These are phyloP conservation scores for Beverwykella pulmonaria DNA, from an alignment of 495 filamentous ascomycete genomes.

Conservation along the genomic window DNA sequence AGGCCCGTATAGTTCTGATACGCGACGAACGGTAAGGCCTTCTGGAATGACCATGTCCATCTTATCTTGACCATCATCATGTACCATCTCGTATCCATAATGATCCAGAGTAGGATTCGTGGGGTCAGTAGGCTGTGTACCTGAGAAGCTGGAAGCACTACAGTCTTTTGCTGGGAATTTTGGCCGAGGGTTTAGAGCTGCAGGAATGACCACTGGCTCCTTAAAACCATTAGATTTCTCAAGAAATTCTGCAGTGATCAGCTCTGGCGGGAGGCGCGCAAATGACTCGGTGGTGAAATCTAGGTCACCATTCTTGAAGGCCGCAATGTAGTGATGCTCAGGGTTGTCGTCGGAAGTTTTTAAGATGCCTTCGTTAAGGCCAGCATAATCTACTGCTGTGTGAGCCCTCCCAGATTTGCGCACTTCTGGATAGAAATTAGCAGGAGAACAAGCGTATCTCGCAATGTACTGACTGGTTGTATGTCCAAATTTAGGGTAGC, in stretches of 20 bases:
- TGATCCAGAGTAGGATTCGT: constrained; percentile 22
- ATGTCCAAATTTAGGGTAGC: constrained; percentile 62
- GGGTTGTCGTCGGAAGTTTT: constrained; percentile 68
- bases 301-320: constrained; percentile 69
- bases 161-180: not conserved
- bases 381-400: constrained; percentile 74
- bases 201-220: constrained; percentile 72
- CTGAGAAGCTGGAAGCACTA: not conserved
- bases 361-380: constrained; percentile 71
- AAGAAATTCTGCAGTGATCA: constrained; percentile 68
- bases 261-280: constrained; percentile 67
- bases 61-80: constrained; percentile 66
- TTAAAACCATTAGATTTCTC: constrained; percentile 68
- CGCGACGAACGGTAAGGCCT: constrained; percentile 65
- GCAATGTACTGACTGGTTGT: constrained; percentile 64
- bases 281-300: constrained; percentile 66
- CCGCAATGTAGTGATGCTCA: constrained; percentile 74
- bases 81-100: constrained; percentile 52
- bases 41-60: constrained; percentile 76
- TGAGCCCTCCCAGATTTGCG: constrained; percentile 63
- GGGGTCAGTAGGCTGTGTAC: not conserved
- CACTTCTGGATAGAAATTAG: constrained; percentile 35
- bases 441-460: not conserved
- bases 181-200: constrained; percentile 63
- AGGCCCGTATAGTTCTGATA: constrained; percentile 68